A percentile compares a stretch with the other conserved stretches of the same genome.
phyloP scores from a whole-genome alignment of 495 filamentous ascomycete genomes.

The Hamigera avellanea region DNA sequence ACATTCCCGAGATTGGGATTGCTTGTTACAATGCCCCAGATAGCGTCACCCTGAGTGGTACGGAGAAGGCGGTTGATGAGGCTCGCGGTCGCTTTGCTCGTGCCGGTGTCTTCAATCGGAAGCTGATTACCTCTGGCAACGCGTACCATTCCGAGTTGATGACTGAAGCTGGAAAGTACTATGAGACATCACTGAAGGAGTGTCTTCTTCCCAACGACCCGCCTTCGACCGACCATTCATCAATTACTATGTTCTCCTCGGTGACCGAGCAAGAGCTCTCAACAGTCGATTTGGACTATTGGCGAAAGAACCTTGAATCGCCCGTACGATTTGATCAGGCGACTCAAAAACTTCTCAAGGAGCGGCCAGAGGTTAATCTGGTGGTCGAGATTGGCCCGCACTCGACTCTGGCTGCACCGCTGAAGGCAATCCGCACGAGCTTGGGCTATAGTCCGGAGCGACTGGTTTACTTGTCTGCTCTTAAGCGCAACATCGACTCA shows the following conservation, averaged over 20 bases:
- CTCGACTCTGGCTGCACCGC: conserved; percentile 17
- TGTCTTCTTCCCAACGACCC: not conserved
- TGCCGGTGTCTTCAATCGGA: conserved; percentile 32
- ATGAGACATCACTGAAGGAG: not conserved
- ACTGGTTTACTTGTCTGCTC: conserved; percentile 11
- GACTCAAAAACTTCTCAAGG: conserved; percentile 2
- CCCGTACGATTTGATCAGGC: conserved; percentile 22
- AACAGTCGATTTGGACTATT: conserved; percentile 11
- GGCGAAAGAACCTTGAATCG: conserved; percentile 19
- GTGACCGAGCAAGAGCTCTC: conserved; percentile 8
- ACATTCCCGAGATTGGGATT: conserved; percentile 1
- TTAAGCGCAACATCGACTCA: conserved; percentile 6
- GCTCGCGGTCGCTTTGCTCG: conserved; percentile 3
- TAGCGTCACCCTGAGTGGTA: conserved; percentile 17
- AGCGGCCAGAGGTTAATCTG: conserved; percentile 7
- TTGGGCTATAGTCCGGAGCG: not conserved
- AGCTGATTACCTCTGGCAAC: conserved; percentile 32
- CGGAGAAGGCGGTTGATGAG: conserved; percentile 5
- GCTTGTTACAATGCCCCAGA: conserved; percentile 21
- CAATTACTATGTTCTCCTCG: conserved; percentile 9
- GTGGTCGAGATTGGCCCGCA: conserved; percentile 25
- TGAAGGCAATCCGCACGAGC: conserved; percentile 11
- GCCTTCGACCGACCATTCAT: not conserved
- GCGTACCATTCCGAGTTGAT: conserved; percentile 54
- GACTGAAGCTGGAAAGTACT: conserved; percentile 6